Percentiles rank a stretch among this genome's conserved stretches.
phyloP scores from a whole-genome alignment of 2,329 filamentous ascomycete genomes.

The Colletotrichum gloeosporioides region DNA sequence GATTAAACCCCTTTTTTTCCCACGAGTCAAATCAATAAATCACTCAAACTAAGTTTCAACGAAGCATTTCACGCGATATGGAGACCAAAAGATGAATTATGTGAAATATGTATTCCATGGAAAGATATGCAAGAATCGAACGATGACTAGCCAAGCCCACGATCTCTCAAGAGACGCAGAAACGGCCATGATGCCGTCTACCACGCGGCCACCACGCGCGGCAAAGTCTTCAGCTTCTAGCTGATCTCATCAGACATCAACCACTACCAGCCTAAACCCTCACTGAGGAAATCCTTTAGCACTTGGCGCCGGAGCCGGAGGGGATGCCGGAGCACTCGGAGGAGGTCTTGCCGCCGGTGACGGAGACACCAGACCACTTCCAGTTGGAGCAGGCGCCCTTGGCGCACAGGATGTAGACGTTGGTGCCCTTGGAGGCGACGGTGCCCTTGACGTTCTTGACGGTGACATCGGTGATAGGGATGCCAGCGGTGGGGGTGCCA shows the following conservation, averaged over 20 bases:
- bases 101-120: background rate
- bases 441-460: conserved; percentile 49
- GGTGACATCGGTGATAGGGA: conserved; percentile 57
- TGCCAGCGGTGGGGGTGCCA: conserved; percentile 49
- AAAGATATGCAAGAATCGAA: conserved; percentile 13
- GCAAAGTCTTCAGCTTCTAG: background rate
- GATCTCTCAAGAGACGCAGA: background rate
- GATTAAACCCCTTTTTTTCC: background rate
- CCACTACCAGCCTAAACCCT: background rate
- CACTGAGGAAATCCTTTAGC: background rate
- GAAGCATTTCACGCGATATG: background rate
- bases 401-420: conserved; percentile 61
- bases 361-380: conserved; percentile 53
- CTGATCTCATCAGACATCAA: background rate
- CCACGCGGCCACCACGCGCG: background rate
- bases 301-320: conserved; percentile 17
- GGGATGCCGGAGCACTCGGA: conserved; percentile 31
- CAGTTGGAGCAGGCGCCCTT: conserved; percentile 55
- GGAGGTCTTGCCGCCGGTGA: conserved; percentile 55
- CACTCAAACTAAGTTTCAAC: background rate
- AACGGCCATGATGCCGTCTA: background rate
- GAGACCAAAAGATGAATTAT: background rate
- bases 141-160: background rate
- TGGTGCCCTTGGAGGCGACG: conserved; percentile 41
- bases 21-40: background rate